Evolutionary conservation across 192 early-diverging fungal species (phyloP), one percentile per base, ranked within the genome.

Genomic region (Backusella parvicylindrica): DNA sequence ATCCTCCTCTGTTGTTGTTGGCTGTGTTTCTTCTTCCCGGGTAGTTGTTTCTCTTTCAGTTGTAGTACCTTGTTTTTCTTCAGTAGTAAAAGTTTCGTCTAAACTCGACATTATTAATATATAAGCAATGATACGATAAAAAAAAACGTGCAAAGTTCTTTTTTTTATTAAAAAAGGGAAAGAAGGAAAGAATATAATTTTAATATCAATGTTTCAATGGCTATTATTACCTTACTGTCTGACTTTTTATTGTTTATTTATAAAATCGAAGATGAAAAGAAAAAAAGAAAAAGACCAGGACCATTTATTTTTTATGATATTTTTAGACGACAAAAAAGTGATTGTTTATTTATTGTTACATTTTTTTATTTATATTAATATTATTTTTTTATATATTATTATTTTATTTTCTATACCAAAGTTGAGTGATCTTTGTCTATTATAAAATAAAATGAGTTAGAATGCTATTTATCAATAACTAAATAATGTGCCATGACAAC

Each of bases 381-480:
- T 35, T 69, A 74, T 66, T 82, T 81, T 68, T 38, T 38, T 32
- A n/a, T n/a, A n/a, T n/a, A n/a, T n/a, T 67, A 63, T 77, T 72
- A 43, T 33, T 78, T 77, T 90, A 91, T 86, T 92, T 91, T 88
- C 91, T 87, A 81, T 92, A 93, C 92, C 92, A 93, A 81, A 93
- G 86, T 41, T 87, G 88, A 40, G 92, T 92, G 53, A 89, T 87
- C 70, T 89, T 88, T 72, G 80, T 82, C 77, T 78, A 73, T 63
- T 63, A 37, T 4, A 36, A 37, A 38, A 26, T 9, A 70, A 23
- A 49, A 41, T 43, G 36, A 37, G 26, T 70, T 49, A n/a, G n/a
- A n/a, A n/a, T n/a, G n/a, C n/a, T n/a, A n/a, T n/a, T n/a, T n/a
- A n/a, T n/a, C n/a, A n/a, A n/a, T n/a, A n/a, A n/a, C n/a, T n/a